Percentiles rank a stretch among this genome's conserved stretches.
phyloP scores from a whole-genome alignment of 2,329 filamentous ascomycete genomes.

The Camptophora hylomeconis region DNA sequence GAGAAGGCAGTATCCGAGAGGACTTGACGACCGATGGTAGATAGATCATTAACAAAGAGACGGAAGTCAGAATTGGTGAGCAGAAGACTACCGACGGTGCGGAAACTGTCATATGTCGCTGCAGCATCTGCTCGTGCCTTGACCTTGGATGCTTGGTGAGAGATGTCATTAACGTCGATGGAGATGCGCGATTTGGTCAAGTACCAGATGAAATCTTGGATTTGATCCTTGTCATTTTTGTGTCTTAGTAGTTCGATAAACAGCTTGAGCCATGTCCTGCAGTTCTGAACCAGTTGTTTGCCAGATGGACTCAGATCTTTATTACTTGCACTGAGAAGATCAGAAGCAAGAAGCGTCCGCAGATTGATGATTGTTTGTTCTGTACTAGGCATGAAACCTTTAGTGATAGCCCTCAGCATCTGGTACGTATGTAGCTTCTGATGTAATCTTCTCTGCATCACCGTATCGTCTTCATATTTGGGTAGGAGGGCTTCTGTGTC shows the following conservation, averaged over 20 bases:
- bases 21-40: conserved; percentile 66
- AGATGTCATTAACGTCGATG: conserved; percentile 53
- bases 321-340: conserved; percentile 63
- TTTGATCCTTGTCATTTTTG: conserved; percentile 74
- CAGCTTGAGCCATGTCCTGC: conserved; percentile 60
- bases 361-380: conserved; percentile 72
- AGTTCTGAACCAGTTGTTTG: conserved; percentile 56
- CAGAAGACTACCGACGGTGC: conserved; percentile 71
- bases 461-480: conserved; percentile 69
- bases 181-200: conserved; percentile 59
- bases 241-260: conserved; percentile 69
- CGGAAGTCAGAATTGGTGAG: conserved; percentile 85
- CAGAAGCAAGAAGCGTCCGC: conserved; percentile 62
- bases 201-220: conserved; percentile 88
- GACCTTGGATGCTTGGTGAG: conserved; percentile 45
- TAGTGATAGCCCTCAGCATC: conserved; percentile 68
- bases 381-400: conserved; percentile 86
- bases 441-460: conserved; percentile 62
- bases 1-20: conserved; percentile 77
- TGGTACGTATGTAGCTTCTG: conserved; percentile 82
- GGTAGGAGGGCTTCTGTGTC: conserved; percentile 72
- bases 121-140: conserved; percentile 58
- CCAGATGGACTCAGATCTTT: conserved; percentile 67
- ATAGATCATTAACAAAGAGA: conserved; percentile 68
- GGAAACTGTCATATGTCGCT: conserved; percentile 67